phyloP scores from a whole-genome alignment of 2,329 filamentous ascomycete genomes.

The Colletotrichum sidae region DNA sequence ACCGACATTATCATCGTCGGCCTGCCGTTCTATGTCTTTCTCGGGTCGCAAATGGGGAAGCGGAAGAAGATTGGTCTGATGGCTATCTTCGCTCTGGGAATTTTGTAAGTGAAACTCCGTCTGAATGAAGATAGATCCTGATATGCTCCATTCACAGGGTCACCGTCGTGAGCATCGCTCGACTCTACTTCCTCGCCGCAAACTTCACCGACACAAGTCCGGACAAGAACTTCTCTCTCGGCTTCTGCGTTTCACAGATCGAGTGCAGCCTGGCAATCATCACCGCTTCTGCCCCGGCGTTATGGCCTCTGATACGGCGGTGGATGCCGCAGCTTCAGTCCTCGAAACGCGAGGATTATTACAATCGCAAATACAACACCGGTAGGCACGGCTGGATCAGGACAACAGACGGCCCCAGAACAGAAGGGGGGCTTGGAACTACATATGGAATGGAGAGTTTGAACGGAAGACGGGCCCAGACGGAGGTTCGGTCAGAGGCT shows the following conservation, averaged over 20 bases:
- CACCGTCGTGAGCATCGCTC: neutral
- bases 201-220: constrained; percentile 7
- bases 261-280: constrained; percentile 53
- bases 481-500: neutral
- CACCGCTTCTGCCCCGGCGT: constrained; percentile 49
- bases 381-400: constrained; percentile 13
- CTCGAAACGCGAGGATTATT: constrained; percentile 1
- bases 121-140: neutral
- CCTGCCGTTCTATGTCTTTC: constrained; percentile 49
- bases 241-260: constrained; percentile 44
- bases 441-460: neutral
- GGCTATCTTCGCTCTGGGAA: constrained; percentile 47
- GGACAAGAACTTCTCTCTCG: constrained; percentile 33
- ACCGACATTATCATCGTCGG: constrained; percentile 53
- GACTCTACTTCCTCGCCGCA: constrained; percentile 7
- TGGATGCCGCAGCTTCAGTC: constrained; percentile 38
- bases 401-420: constrained; percentile 1
- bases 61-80: constrained; percentile 48
- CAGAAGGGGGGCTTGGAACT: too few relatives aligned
- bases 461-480: neutral
- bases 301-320: constrained; percentile 48
- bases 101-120: constrained; percentile 35
- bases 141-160: neutral
- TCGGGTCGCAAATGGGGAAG: constrained; percentile 47
- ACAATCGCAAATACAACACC: constrained; percentile 5